Evolutionary conservation across 2,329 filamentous ascomycete genomes (phyloP).

Genomic region (Emergomyces pasteurianus): DNA sequence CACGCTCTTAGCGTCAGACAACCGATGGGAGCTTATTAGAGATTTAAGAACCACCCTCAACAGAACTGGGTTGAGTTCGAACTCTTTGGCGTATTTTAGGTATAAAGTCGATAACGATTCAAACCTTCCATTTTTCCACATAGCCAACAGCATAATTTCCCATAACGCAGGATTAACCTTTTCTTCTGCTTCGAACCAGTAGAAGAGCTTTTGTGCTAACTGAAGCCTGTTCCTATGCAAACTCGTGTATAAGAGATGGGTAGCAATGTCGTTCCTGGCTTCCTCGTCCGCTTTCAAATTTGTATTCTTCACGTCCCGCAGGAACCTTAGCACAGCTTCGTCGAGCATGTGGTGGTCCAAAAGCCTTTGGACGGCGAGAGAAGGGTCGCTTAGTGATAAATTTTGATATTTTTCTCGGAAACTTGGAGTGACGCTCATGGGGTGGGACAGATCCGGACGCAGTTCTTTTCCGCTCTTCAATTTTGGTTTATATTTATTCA

Average conservation of each 20-base stretch:
- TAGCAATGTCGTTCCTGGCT: conserved; percentile 12
- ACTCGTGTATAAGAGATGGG: conserved; percentile 24
- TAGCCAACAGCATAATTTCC: conserved; percentile 24
- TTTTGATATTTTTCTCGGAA: not conserved
- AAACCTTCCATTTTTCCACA: conserved; percentile 25
- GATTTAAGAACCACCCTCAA: conserved; percentile 26
- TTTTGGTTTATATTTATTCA: not conserved
- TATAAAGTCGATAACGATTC: conserved; percentile 27
- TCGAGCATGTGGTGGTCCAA: not conserved
- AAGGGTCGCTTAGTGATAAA: not conserved
- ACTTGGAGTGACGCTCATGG: not conserved
- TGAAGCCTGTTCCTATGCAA: conserved; percentile 27
- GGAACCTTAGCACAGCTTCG: not conserved
- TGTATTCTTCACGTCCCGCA: not conserved
- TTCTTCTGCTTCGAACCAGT: conserved; percentile 22
- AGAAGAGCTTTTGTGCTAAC: conserved; percentile 26
- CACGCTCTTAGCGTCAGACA: conserved; percentile 26
- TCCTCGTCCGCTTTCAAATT: not conserved
- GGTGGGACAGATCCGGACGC: not conserved
- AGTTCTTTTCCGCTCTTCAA: not conserved
- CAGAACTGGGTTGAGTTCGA: conserved; percentile 21
- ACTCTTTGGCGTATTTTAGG: conserved; percentile 16
- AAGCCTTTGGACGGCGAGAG: not conserved
- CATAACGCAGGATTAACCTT: conserved; percentile 23
- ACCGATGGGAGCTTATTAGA: conserved; percentile 26